Evolutionary conservation across 768 basidiomycete species (phyloP), one percentile per base, ranked within the genome.

Genomic region (Boletus sp.): DNA sequence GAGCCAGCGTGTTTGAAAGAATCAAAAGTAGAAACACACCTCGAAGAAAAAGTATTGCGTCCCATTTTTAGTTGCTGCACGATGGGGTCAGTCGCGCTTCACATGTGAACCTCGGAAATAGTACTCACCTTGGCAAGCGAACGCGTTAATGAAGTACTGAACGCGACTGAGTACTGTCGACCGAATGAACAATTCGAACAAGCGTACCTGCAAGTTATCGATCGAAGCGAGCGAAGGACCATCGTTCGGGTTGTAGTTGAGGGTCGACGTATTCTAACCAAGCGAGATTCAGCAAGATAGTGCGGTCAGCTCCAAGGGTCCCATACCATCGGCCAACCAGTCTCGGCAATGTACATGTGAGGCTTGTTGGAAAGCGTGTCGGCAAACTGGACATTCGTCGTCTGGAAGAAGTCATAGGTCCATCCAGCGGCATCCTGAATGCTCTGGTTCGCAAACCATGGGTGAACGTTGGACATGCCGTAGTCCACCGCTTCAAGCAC

Each of bases 41-140:
- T 90, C 90, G 57, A 93, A 92, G 77, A 83, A 95, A 81, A 94
- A 97, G 75, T 96, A 96, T 15, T 83, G 77, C 1, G 90, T 94
- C 12, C 82, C 82, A 59, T 94, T 94, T 17, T 70, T 58, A 69
- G 94, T 97, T 0, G 95, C 90, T 67, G 50, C 9, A 50, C 17
- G 17, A 37, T 11, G 17, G 17, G n/a, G 44, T 72, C 42, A 61
- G 55, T 55, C 24, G 9, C 15, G 9, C 30, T 47, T 47, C 32
- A 36, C 18, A 29, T 30, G 52, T 29, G 47, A 52, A 59, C 32
- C 4, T 47, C 15, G 14, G 29, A 50, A 33, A 8, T 5, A 36
- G 35, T 3, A 58, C 68, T 59, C 52, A 50, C 72, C 72, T 60
- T 65, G 64, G 66, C 96, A 99, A 8, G 94, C 85, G 62, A 92